These are phyloP conservation scores for Penicillium digitatum DNA, from an alignment of 2,329 filamentous ascomycete species.

Conservation along the genomic window DNA sequence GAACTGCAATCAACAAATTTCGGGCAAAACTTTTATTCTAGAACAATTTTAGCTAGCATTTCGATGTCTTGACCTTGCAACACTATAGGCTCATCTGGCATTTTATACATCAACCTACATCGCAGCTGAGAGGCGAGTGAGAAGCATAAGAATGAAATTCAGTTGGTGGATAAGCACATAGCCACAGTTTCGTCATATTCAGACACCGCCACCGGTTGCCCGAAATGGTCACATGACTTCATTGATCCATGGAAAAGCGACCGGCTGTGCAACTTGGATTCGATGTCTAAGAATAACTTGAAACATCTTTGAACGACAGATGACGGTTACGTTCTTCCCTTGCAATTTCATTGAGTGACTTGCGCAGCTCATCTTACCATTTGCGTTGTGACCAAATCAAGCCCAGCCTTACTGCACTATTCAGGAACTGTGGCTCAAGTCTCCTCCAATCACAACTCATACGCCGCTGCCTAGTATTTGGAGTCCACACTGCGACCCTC, in stretches of 20 bases:
- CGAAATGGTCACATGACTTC: constrained; percentile 17
- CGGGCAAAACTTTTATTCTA: neutral
- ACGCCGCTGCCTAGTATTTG: constrained; percentile 24
- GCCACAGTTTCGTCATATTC: constrained; percentile 19
- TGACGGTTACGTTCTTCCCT: neutral
- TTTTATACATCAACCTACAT: neutral
- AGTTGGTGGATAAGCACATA: neutral
- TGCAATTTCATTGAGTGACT: neutral
- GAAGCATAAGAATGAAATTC: neutral
- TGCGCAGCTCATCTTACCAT: neutral
- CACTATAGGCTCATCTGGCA: neutral
- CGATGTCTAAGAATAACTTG: constrained; percentile 19
- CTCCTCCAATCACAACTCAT: constrained; percentile 14
- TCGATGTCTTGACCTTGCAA: neutral
- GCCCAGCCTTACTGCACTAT: constrained; percentile 6
- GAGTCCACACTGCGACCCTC: constrained; percentile 1
- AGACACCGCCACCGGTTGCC: constrained; percentile 15
- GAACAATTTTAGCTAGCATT: neutral
- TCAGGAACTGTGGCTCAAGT: constrained; percentile 10
- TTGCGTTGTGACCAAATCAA: neutral
- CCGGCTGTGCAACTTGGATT: constrained; percentile 17
- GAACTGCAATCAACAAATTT: neutral
- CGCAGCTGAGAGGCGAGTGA: neutral
- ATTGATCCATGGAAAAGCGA: constrained; percentile 16
- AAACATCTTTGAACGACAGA: neutral